Conservation (phyloP, 106 monocot genomes). For the Allium fistulosum region DNA sequence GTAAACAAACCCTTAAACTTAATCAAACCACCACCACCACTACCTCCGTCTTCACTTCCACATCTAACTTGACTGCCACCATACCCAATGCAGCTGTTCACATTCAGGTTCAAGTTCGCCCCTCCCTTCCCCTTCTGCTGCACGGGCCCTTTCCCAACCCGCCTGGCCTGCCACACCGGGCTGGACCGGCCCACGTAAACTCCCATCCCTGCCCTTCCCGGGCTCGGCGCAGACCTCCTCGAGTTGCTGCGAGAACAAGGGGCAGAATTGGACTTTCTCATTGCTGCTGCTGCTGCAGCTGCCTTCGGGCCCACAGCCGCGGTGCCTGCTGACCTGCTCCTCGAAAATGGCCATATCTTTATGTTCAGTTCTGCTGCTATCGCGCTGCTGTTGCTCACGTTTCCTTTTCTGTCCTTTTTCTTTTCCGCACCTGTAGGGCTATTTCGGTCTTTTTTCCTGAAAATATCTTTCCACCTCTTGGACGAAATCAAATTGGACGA, state of each 20-base stretch:
- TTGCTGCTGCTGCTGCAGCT: not conserved
- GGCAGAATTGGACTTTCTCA: constrained; percentile 60
- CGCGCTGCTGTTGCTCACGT: constrained; percentile 2
- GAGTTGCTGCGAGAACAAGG: constrained; percentile 98
- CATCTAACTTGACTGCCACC: constrained; percentile 25
- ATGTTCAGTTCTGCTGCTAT: constrained; percentile 59
- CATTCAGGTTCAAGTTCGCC: constrained; percentile 36
- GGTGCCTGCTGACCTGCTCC: constrained; percentile 78
- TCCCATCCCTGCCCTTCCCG: constrained; percentile 18
- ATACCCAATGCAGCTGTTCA: constrained; percentile 63
- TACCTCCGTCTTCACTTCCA: not conserved
- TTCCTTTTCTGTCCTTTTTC: constrained; percentile 6
- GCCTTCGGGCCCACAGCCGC: constrained; percentile 8
- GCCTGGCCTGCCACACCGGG: constrained; percentile 62
- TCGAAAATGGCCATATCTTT: constrained; percentile 89
- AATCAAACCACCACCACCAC: not conserved
- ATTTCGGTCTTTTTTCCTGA: constrained; percentile 17
- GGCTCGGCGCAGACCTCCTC: constrained; percentile 28
- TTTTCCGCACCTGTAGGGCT: constrained; percentile 13
- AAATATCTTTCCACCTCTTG: constrained; percentile 76
- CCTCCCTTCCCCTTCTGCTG: not conserved
- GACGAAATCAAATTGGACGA: constrained; percentile 6
- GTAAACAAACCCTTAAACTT: too few relatives aligned
- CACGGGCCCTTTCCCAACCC: not conserved
- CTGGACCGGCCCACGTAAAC: constrained; percentile 58